These are phyloP conservation scores for Escallonia herrerae DNA, from an alignment of 129 eudicot species.

Conservation along the genomic window DNA sequence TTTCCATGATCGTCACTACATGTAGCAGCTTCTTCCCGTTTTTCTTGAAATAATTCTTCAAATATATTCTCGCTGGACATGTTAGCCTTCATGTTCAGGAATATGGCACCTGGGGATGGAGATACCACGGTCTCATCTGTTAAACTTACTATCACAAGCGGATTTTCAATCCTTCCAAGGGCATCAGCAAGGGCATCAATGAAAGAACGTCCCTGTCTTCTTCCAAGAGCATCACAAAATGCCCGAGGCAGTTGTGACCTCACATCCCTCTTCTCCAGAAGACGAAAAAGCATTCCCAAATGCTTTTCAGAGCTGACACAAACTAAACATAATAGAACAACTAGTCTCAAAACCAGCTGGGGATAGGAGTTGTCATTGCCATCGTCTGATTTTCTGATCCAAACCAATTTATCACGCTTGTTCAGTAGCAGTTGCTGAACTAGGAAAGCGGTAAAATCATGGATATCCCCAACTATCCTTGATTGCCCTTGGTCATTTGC, in stretches of 20 bases:
- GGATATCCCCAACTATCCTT: background rate
- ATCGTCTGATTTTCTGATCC: slow-evolving; percentile 29
- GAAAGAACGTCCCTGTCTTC: background rate
- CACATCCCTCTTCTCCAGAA: slow-evolving; percentile 13
- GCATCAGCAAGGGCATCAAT: slow-evolving; percentile 38
- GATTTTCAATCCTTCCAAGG: slow-evolving; percentile 40
- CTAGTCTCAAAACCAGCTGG: slow-evolving; percentile 39
- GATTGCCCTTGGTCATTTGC: background rate
- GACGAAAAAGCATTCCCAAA: slow-evolving; percentile 10
- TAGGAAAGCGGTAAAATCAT: slow-evolving; percentile 10
- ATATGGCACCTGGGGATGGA: slow-evolving; percentile 25
- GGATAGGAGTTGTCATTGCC: slow-evolving; percentile 21
- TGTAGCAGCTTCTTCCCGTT: no score
- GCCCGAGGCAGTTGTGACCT: slow-evolving; percentile 37
- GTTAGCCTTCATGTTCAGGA: slow-evolving; percentile 29
- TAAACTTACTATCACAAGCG: slow-evolving; percentile 38
- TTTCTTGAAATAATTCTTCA: slow-evolving; percentile 17
- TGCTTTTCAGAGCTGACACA: slow-evolving; percentile 25
- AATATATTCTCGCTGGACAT: slow-evolving; percentile 30
- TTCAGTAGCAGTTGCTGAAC: slow-evolving; percentile 20
- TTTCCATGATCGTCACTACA: no score
- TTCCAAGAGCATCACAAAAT: slow-evolving; percentile 18
- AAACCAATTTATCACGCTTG: slow-evolving; percentile 15
- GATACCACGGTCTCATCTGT: slow-evolving; percentile 8
- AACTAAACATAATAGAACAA: slow-evolving; percentile 36